These are phyloP conservation scores for Ophiobolus disseminans DNA, from an alignment of 2,329 filamentous ascomycete genomes.

Conservation along the genomic window DNA sequence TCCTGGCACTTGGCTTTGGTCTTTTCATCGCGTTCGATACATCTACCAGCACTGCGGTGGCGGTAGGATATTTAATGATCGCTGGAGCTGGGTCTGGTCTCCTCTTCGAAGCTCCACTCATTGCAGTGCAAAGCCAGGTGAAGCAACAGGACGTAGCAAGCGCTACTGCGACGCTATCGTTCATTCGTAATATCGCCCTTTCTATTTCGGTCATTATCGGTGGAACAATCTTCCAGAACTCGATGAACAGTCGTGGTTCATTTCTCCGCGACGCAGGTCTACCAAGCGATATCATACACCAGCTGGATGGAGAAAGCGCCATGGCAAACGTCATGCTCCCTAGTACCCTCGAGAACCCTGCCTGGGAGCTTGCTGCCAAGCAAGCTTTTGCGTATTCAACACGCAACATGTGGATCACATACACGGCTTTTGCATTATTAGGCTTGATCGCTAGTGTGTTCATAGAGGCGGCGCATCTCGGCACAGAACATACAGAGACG, in stretches of 20 bases:
- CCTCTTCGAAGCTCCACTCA: conserved; percentile 62
- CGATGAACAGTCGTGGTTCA: conserved; percentile 65
- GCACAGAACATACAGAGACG: conserved; percentile 55
- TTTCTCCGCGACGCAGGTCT: conserved; percentile 57
- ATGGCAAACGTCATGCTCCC: conserved; percentile 67
- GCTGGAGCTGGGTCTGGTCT: conserved; percentile 60
- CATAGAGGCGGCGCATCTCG: conserved; percentile 50
- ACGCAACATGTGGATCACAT: conserved; percentile 58
- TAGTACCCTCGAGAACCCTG: conserved; percentile 54
- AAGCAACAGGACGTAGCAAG: conserved; percentile 58
- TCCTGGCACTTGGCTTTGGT: conserved; percentile 45
- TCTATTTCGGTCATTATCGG: conserved; percentile 59
- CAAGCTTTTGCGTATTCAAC: conserved; percentile 53
- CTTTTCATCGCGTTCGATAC: conserved; percentile 44
- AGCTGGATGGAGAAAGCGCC: conserved; percentile 65
- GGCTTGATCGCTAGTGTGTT: conserved; percentile 49
- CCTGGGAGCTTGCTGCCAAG: conserved; percentile 53
- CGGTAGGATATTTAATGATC: conserved; percentile 59
- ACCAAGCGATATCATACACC: conserved; percentile 55
- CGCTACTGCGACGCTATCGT: conserved; percentile 61
- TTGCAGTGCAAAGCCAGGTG: conserved; percentile 64
- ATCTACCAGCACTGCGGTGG: conserved; percentile 35
- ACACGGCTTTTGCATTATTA: conserved; percentile 50
- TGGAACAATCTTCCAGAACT: conserved; percentile 61
- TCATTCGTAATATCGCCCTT: conserved; percentile 55